Conservation (phyloP, 2,329 filamentous ascomycete species). For the Pyricularia grisea region DNA sequence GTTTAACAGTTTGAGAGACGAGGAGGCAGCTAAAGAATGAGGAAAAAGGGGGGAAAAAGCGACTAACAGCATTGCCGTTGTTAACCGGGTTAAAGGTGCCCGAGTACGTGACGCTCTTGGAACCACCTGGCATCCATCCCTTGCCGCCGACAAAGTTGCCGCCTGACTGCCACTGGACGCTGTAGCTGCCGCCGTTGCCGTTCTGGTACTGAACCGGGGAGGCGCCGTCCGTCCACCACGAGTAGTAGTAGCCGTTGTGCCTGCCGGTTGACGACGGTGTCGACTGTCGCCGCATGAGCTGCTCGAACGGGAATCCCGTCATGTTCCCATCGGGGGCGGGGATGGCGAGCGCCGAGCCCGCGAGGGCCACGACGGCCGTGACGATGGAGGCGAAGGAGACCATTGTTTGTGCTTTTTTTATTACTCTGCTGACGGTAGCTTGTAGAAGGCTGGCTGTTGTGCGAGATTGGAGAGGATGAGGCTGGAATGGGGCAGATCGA, state of each 20-base stretch:
- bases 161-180: constrained; percentile 36
- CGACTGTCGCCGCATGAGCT: constrained; percentile 16
- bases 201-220: constrained; percentile 45
- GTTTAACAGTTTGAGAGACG: neutral
- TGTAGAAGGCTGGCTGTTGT: neutral
- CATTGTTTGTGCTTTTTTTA: constrained; percentile 16
- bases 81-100: constrained; percentile 2
- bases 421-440: neutral
- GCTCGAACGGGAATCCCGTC: constrained; percentile 14
- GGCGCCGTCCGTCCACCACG: constrained; percentile 47
- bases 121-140: constrained; percentile 36
- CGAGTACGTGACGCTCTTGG: constrained; percentile 2
- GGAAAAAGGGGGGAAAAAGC: neutral
- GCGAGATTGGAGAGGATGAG: neutral
- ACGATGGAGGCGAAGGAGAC: constrained; percentile 29
- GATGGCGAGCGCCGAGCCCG: constrained; percentile 22
- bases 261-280: constrained; percentile 39
- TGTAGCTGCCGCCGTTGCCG: constrained; percentile 34
- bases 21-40: neutral
- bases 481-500: neutral
- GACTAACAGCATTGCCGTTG: constrained; percentile 5
- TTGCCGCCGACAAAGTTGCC: constrained; percentile 46
- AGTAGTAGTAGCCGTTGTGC: constrained; percentile 50
- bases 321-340: constrained; percentile 20
- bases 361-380: constrained; percentile 20